Conservation (phyloP, 192 early-diverging fungal species). For the Coemansia guatemalensis region DNA sequence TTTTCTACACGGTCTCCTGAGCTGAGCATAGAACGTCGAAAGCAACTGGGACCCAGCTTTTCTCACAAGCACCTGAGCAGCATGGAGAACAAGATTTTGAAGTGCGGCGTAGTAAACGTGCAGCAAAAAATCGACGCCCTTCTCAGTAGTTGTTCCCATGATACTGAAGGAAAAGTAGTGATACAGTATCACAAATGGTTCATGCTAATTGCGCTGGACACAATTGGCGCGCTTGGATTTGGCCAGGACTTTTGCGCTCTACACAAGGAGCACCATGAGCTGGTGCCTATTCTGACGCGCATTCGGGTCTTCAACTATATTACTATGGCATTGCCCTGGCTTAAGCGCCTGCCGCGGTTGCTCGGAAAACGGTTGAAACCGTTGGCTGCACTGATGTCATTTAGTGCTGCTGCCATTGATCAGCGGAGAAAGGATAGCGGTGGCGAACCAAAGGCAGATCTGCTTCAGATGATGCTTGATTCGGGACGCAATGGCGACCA, state of each 20-base stretch:
- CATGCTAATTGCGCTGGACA: conserved; percentile 35
- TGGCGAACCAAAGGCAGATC: neutral
- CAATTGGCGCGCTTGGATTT: conserved; percentile 43
- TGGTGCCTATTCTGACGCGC: conserved; percentile 16
- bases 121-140: conserved; percentile 11
- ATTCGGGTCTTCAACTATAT: conserved; percentile 37
- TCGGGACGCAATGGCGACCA: conserved; percentile 2
- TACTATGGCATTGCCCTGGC: conserved; percentile 42
- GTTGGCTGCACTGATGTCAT: conserved; percentile 14
- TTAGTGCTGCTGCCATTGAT: conserved; percentile 24
- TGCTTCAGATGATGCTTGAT: conserved; percentile 46
- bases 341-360: conserved; percentile 23
- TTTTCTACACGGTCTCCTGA: conserved; percentile 43
- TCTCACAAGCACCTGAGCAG: conserved; percentile 27
- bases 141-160: neutral
- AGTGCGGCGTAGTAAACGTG: conserved; percentile 18
- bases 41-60: conserved; percentile 40
- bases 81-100: conserved; percentile 29
- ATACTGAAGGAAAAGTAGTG: neutral
- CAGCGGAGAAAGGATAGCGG: conserved; percentile 4
- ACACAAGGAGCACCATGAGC: conserved; percentile 18
- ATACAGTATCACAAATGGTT: conserved; percentile 37
- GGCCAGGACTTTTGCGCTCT: conserved; percentile 28
- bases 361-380: conserved; percentile 12
- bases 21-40: conserved; percentile 29